These are phyloP conservation scores for Globisporangium viniferum DNA, from an alignment of 352 stramenopile genomes.

Conservation along the genomic window DNA sequence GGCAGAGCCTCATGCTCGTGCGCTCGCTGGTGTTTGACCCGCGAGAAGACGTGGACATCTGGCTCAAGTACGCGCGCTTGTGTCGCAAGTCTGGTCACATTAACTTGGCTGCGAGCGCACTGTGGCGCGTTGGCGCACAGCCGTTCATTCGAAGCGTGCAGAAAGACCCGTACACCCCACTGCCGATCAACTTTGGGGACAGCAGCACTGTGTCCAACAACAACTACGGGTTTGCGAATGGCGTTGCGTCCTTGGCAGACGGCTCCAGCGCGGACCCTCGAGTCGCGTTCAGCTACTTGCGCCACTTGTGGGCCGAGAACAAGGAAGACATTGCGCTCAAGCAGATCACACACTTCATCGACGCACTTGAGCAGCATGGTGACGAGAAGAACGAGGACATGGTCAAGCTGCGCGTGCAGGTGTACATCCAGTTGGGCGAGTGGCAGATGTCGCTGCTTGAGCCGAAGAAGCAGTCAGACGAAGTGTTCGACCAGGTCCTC, in stretches of 20 bases:
- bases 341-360: conserved; percentile 84
- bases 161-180: conserved; percentile 51
- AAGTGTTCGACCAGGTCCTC: conserved; percentile 75
- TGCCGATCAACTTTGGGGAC: conserved; percentile 69
- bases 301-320: conserved; percentile 80
- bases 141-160: conserved; percentile 81
- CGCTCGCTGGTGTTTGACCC: conserved; percentile 90
- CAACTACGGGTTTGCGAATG: conserved; percentile 41
- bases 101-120: conserved; percentile 76
- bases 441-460: conserved; percentile 82
- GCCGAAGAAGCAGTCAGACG: conserved; percentile 65
- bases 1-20: conserved; percentile 95
- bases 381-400: conserved; percentile 70
- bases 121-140: conserved; percentile 78
- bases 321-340: conserved; percentile 79
- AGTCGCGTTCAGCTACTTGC: conserved; percentile 79
- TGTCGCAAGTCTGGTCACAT: conserved; percentile 90
- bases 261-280: conserved; percentile 68
- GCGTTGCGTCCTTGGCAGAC: conserved; percentile 53
- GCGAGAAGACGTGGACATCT: conserved; percentile 91
- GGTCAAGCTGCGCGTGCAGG: conserved; percentile 72
- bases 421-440: conserved; percentile 83
- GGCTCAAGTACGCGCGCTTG: conserved; percentile 92
- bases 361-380: conserved; percentile 66
- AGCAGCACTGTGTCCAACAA: conserved; percentile 31